Evolutionary conservation across 768 basidiomycete species (phyloP), one percentile per base, ranked within the genome.

Genomic region (Saitozyma podzolica): DNA sequence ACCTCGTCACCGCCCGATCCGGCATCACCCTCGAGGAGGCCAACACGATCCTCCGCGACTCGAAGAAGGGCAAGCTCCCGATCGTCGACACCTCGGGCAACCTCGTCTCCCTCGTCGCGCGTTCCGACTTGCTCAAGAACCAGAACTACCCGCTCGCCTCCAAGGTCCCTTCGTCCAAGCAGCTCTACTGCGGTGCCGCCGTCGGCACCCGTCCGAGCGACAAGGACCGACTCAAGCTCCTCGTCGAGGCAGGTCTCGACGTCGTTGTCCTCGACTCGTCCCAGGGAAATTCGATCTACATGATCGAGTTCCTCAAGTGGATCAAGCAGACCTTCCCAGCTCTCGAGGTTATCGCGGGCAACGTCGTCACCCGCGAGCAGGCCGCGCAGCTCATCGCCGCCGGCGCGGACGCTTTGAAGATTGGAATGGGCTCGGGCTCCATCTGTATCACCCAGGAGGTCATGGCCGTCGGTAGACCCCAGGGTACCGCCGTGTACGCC

Each of bases 361-460:
- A 99, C 78, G 94, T 99, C 63, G 95, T 99, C 66, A 97, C 94
- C 6, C 88, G 96, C 61, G 94, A 96, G 76, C 96, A 98, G 77
- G 95, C 96, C 0, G 96, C 96, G 14, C 86, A 83, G 20, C 86
- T 99, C 63, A 97, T 99, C 69, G 87, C 85, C 9, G 94, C 92
- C 2, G 96, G 96, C 49, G 96, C 94, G 3, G 96, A 99, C 71
- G 95, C 84, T n/a, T 84, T 98, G 10, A 89, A 92, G 20, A 84
- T 99, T 43, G 96, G 96, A 48, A 99, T 99, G 96, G 96, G 96
- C 43, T 91, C 89, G 8, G 96, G 96, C 9, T 95, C 92, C 6
- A 99, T 99, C 76, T 99, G 96, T 79, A 99, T 99, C 81, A 99
- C 96, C 7, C 96, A 99, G 81, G 96, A 98, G 77, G 89, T 99